Conservation (phyloP, 495 filamentous ascomycete genomes). For the Penicillium manginii region DNA sequence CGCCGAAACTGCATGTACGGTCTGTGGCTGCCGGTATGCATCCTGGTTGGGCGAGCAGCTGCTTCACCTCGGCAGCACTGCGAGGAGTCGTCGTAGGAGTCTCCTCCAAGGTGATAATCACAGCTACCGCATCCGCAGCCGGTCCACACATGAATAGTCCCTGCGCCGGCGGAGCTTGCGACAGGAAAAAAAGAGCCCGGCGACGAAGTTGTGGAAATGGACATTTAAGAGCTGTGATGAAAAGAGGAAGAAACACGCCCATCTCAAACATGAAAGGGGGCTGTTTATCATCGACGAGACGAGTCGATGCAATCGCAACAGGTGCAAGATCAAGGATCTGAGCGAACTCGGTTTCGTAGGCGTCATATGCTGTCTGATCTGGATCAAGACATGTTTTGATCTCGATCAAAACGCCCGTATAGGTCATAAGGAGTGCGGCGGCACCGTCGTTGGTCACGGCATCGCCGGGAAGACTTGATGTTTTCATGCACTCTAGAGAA, state of each 20-base stretch:
- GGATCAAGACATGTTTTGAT: constrained; percentile 18
- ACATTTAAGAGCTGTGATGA: constrained; percentile 54
- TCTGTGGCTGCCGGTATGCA: constrained; percentile 10
- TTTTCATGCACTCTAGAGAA: background rate
- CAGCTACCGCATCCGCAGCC: constrained; percentile 19
- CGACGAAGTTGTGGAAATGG: constrained; percentile 47
- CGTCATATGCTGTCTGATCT: constrained; percentile 24
- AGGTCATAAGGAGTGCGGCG: constrained; percentile 22
- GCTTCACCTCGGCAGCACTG: background rate
- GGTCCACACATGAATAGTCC: constrained; percentile 29
- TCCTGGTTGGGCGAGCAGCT: constrained; percentile 11
- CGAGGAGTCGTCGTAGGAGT: constrained; percentile 5
- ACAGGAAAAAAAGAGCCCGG: constrained; percentile 43
- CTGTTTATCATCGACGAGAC: constrained; percentile 18
- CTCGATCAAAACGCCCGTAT: constrained; percentile 23
- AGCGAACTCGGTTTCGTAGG: constrained; percentile 22
- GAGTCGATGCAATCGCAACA: constrained; percentile 22
- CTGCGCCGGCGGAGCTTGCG: constrained; percentile 30
- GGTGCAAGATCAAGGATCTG: constrained; percentile 25
- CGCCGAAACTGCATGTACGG: constrained; percentile 20
- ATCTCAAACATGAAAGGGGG: constrained; percentile 54
- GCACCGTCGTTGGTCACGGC: background rate
- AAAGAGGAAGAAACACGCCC: constrained; percentile 53
- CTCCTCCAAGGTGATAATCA: constrained; percentile 21
- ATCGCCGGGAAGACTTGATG: background rate